Evolutionary conservation across 805 yeast species (phyloP).

Genomic region (Metschnikowia peoriensis): DNA sequence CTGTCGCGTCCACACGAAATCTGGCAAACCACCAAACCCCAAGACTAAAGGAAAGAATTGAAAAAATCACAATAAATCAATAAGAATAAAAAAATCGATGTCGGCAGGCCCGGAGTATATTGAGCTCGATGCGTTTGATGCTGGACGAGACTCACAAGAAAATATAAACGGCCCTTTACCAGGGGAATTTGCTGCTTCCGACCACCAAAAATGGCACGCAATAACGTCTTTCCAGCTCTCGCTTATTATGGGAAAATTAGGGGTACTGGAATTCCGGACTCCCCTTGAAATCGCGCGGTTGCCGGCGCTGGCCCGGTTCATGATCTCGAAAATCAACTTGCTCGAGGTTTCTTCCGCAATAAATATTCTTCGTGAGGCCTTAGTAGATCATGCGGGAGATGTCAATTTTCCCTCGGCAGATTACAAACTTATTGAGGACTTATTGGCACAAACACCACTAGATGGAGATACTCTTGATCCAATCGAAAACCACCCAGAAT

Average conservation of each 20-base stretch:
- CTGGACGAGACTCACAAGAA: neutral
- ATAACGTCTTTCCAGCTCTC: slow-evolving; percentile 6
- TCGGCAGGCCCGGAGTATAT: slow-evolving; percentile 11
- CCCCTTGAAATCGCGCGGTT: slow-evolving; percentile 5
- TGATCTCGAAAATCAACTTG: slow-evolving; percentile 30
- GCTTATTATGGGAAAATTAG: slow-evolving; percentile 13
- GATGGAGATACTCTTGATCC: slow-evolving; percentile 6
- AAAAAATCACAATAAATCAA: neutral
- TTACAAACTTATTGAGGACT: slow-evolving; percentile 24
- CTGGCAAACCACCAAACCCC: too few relatives aligned
- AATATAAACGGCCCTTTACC: neutral
- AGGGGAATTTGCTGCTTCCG: neutral
- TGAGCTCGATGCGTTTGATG: slow-evolving; percentile 11
- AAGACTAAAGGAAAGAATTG: too few relatives aligned
- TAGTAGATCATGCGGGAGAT: slow-evolving; percentile 32
- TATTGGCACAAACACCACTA: slow-evolving; percentile 19
- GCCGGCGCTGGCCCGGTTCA: slow-evolving; percentile 16
- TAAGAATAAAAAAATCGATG: neutral
- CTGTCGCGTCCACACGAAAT: too few relatives aligned
- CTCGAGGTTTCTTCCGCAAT: slow-evolving; percentile 26
- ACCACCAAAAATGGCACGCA: slow-evolving; percentile 3
- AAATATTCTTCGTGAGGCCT: slow-evolving; percentile 31
- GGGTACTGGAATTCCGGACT: slow-evolving; percentile 6
- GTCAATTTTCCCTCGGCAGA: slow-evolving; percentile 33
- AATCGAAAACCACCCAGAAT: neutral